These are phyloP conservation scores for Bruguiera sexangula DNA, from an alignment of 345 rosid species.

Conservation along the genomic window DNA sequence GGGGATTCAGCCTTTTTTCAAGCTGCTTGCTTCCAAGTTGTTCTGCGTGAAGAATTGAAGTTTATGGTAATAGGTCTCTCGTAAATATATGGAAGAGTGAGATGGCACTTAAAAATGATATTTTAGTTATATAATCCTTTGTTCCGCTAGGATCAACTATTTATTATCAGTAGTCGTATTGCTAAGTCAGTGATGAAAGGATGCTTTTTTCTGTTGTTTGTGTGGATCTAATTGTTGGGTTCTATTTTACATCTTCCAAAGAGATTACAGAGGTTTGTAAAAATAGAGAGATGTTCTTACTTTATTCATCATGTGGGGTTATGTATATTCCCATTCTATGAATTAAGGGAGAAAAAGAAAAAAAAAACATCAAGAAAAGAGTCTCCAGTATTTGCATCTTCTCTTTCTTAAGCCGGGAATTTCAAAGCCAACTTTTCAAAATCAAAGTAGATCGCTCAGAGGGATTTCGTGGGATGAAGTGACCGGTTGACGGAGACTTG, in stretches of 20 bases:
- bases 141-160: no score
- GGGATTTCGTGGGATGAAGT: background rate
- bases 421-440: background rate
- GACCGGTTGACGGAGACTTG: background rate
- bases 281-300: background rate
- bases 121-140: background rate
- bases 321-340: constrained; percentile 6
- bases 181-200: background rate
- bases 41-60: constrained; percentile 9
- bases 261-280: background rate
- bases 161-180: no score
- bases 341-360: background rate
- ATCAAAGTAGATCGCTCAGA: background rate
- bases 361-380: background rate
- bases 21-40: constrained; percentile 71
- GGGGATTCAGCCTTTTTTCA: constrained; percentile 65
- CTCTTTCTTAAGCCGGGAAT: no score
- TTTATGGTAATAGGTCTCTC: no score
- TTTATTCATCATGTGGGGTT: background rate
- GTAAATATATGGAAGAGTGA: constrained; percentile 8
- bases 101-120: background rate
- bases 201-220: background rate
- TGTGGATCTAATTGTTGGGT: background rate
- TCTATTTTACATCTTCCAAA: background rate
- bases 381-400: background rate